These are phyloP conservation scores for Neopestalotiopsis sp. DNA, from an alignment of 2,329 filamentous ascomycete species.

Conservation along the genomic window DNA sequence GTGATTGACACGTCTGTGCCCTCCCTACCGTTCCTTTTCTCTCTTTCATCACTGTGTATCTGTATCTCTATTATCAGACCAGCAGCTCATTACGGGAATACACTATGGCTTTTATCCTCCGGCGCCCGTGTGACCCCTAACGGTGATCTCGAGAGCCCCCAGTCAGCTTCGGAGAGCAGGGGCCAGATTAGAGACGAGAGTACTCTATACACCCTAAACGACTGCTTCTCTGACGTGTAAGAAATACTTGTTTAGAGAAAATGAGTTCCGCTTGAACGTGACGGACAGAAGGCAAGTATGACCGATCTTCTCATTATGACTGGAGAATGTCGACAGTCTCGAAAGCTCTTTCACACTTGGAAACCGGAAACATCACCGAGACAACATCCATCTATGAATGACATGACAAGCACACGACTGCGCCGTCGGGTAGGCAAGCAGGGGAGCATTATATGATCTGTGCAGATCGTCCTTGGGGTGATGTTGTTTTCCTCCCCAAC, in stretches of 20 bases:
- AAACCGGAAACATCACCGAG: not conserved
- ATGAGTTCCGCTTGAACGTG: too few species aligned
- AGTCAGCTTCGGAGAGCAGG: not conserved
- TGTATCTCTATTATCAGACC: too few species aligned
- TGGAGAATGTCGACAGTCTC: too few species aligned
- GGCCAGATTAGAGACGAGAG: not conserved
- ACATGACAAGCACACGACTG: not conserved
- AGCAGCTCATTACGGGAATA: too few species aligned
- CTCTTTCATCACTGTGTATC: not conserved
- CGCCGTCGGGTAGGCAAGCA: slow-evolving; percentile 1
- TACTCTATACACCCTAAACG: too few species aligned
- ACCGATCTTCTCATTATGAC: too few species aligned
- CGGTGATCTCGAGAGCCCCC: not conserved
- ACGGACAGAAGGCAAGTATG: too few species aligned
- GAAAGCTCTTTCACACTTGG: too few species aligned
- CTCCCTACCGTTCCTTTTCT: not conserved
- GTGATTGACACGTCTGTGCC: slow-evolving; percentile 16
- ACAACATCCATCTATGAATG: not conserved
- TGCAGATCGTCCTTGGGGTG: not conserved
- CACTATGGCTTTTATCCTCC: not conserved
- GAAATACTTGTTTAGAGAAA: too few species aligned
- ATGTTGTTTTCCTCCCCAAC: not conserved
- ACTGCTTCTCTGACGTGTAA: too few species aligned
- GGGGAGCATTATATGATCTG: not conserved
- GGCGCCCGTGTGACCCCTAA: not conserved